Percentiles rank a stretch among this genome's conserved stretches.
phyloP scores from a whole-genome alignment of 768 basidiomycete genomes.

The Suillus spraguei region DNA sequence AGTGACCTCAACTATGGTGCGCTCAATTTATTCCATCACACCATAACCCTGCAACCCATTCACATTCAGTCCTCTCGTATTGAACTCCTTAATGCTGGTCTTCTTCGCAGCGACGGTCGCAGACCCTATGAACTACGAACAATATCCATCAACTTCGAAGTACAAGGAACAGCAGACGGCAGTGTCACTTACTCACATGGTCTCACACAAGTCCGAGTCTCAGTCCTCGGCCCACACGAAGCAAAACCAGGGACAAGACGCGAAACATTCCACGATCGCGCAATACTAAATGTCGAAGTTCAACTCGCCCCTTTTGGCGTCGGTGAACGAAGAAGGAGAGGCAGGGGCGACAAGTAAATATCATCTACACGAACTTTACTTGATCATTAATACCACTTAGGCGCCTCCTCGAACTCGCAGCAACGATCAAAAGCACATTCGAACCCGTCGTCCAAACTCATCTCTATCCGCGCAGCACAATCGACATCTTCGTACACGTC shows the following conservation, averaged over 20 bases:
- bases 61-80: conserved; percentile 47
- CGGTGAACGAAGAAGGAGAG: conserved; percentile 73
- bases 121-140: conserved; percentile 91
- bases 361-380: background rate
- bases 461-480: conserved; percentile 92
- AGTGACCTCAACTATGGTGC: background rate
- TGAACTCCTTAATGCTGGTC: conserved; percentile 83
- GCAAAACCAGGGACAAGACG: conserved; percentile 65
- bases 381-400: conserved; percentile 40
- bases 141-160: conserved; percentile 75
- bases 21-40: background rate
- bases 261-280: conserved; percentile 84
- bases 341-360: conserved; percentile 86
- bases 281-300: conserved; percentile 88
- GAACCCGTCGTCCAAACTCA: conserved; percentile 91
- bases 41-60: background rate
- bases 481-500: conserved; percentile 92
- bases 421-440: conserved; percentile 91
- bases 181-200: conserved; percentile 86
- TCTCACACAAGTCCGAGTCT: conserved; percentile 83
- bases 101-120: conserved; percentile 90
- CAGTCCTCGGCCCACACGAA: conserved; percentile 93
- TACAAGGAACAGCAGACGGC: conserved; percentile 81
- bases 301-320: conserved; percentile 86
- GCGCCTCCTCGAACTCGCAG: conserved; percentile 84